Evolutionary conservation across 257 asterid genomes (phyloP).

Genomic region (Plantago elongata): DNA sequence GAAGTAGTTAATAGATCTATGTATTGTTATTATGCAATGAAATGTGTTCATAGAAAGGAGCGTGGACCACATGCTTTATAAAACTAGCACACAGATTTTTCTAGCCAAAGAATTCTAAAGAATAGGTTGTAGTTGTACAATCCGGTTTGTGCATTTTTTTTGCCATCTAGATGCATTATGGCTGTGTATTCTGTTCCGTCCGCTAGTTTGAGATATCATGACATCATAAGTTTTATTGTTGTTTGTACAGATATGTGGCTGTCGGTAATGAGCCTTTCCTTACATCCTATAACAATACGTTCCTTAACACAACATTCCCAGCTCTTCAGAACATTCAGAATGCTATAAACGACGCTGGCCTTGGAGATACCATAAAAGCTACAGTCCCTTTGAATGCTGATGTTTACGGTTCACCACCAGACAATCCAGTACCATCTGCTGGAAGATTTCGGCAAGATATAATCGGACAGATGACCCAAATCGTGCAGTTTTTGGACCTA

Average conservation of each 20-base stretch:
- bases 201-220: neutral
- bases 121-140: neutral
- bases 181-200: neutral
- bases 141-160: neutral
- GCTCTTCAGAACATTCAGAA: conserved; percentile 78
- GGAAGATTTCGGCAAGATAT: conserved; percentile 63
- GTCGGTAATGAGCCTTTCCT: conserved; percentile 86
- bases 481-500: conserved; percentile 59
- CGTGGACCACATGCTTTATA: too few species aligned
- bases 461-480: conserved; percentile 46
- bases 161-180: neutral
- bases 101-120: neutral
- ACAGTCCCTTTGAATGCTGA: conserved; percentile 78
- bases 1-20: too few species aligned
- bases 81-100: too few species aligned
- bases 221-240: neutral
- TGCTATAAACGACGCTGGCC: conserved; percentile 63
- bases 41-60: too few species aligned
- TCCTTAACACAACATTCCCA: conserved; percentile 66
- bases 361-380: conserved; percentile 59
- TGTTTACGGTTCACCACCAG: conserved; percentile 56
- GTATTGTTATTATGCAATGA: too few species aligned
- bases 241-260: conserved; percentile 60
- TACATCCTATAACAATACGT: conserved; percentile 62
- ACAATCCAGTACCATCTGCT: conserved; percentile 63